These are phyloP conservation scores for Tuber borchii DNA, from an alignment of 495 filamentous ascomycete genomes.

Conservation along the genomic window DNA sequence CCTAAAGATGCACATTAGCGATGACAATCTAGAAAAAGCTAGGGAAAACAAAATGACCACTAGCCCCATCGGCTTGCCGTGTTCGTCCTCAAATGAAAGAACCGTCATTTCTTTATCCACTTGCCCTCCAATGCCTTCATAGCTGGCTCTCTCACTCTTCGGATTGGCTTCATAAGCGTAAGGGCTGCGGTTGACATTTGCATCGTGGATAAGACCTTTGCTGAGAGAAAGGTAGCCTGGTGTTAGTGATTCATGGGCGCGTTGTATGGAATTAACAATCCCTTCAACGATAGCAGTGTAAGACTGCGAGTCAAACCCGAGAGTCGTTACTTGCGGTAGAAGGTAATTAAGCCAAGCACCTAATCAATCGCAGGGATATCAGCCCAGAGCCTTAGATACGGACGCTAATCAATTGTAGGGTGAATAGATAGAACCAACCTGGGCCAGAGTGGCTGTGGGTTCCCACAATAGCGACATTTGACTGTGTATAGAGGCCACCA, in stretches of 20 bases:
- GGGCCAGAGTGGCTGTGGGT: slow-evolving; percentile 93
- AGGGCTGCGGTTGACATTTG: slow-evolving; percentile 84
- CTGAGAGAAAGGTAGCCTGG: slow-evolving; percentile 68
- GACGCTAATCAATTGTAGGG: not conserved
- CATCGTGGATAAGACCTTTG: slow-evolving; percentile 65
- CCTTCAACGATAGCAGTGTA: slow-evolving; percentile 89
- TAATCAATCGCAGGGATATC: not conserved
- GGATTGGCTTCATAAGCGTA: slow-evolving; percentile 91
- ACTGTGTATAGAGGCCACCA: slow-evolving; percentile 65
- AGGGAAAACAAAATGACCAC: slow-evolving; percentile 5
- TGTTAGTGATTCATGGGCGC: slow-evolving; percentile 69
- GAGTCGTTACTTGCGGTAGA: slow-evolving; percentile 84
- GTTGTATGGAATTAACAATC: slow-evolving; percentile 67
- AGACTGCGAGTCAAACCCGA: slow-evolving; percentile 81
- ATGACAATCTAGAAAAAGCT: not conserved
- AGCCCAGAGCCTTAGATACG: not conserved
- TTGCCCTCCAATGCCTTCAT: slow-evolving; percentile 58
- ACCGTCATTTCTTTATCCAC: slow-evolving; percentile 86
- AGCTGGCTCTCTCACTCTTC: slow-evolving; percentile 64
- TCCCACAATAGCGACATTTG: slow-evolving; percentile 84
- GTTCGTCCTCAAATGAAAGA: slow-evolving; percentile 70
- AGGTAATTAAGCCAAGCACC: slow-evolving; percentile 93
- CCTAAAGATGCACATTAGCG: slow-evolving; percentile 9
- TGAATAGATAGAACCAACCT: slow-evolving; percentile 41
- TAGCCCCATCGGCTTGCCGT: slow-evolving; percentile 49